Percentiles rank a stretch among this genome's conserved stretches.
phyloP scores from a whole-genome alignment of 2,329 filamentous ascomycete genomes.

The Alternaria infectoria region DNA sequence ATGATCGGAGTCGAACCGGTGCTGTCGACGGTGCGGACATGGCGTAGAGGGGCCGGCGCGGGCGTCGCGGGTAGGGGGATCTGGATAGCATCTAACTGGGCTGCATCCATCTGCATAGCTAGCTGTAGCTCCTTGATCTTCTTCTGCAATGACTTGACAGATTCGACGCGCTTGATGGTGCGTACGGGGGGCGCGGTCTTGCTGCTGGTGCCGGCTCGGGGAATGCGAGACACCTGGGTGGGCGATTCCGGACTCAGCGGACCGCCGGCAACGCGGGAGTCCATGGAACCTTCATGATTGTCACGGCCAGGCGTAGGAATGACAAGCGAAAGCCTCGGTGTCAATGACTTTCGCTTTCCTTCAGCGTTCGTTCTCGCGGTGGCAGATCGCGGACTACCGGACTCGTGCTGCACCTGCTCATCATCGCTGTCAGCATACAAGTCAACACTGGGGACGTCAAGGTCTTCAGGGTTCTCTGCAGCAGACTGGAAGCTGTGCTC shows the following conservation, averaged over 20 bases:
- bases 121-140: background rate
- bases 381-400: background rate
- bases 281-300: background rate
- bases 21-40: constrained; percentile 32
- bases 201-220: constrained; percentile 19
- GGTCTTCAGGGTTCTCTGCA: constrained; percentile 14
- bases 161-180: constrained; percentile 25
- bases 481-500: constrained; percentile 27
- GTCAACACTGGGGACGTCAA: constrained; percentile 6
- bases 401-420: constrained; percentile 13
- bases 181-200: constrained; percentile 7
- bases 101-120: background rate
- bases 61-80: constrained; percentile 7
- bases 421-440: constrained; percentile 22
- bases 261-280: background rate
- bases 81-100: constrained; percentile 5
- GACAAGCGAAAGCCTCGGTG: constrained; percentile 27
- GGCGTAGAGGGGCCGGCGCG: constrained; percentile 7
- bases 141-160: constrained; percentile 9
- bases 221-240: constrained; percentile 33
- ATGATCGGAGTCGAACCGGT: constrained; percentile 26
- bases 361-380: background rate
- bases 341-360: constrained; percentile 1
- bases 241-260: constrained; percentile 9
- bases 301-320: constrained; percentile 15